phyloP scores from a whole-genome alignment of 257 asterid species.

The Lantana camara region DNA sequence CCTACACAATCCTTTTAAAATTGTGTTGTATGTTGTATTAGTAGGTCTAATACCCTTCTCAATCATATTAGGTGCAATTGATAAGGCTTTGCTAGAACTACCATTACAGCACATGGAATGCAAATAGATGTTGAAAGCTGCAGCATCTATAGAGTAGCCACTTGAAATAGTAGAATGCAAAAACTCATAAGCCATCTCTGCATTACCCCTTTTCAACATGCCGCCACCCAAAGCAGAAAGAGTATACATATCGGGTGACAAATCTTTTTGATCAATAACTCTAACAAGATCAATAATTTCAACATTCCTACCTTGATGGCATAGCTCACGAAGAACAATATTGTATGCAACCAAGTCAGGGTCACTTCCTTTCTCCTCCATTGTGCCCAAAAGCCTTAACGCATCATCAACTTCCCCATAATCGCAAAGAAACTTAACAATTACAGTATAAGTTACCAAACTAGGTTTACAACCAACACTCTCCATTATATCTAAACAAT shows the following conservation, averaged over 20 bases:
- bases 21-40: slow-evolving; percentile 47
- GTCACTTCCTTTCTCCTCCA: slow-evolving; percentile 55
- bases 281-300: slow-evolving; percentile 43
- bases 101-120: slow-evolving; percentile 44
- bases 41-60: slow-evolving; percentile 54
- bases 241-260: slow-evolving; percentile 54
- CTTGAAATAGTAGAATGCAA: slow-evolving; percentile 38
- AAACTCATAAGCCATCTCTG: slow-evolving; percentile 38
- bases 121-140: slow-evolving; percentile 47
- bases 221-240: slow-evolving; percentile 61
- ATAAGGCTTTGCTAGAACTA: slow-evolving; percentile 44
- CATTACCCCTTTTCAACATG: slow-evolving; percentile 51
- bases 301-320: slow-evolving; percentile 41
- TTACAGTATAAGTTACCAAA: slow-evolving; percentile 45
- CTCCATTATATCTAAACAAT: slow-evolving; percentile 49
- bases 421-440: slow-evolving; percentile 60
- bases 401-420: slow-evolving; percentile 51
- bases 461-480: slow-evolving; percentile 47
- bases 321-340: slow-evolving; percentile 59
- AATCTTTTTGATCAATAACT: slow-evolving; percentile 46
- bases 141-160: slow-evolving; percentile 43
- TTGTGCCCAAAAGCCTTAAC: slow-evolving; percentile 34
- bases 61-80: slow-evolving; percentile 40
- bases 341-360: slow-evolving; percentile 64
- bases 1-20: slow-evolving; percentile 54